A percentile compares a stretch with the other conserved stretches of the same genome.
Evolutionary conservation across 768 basidiomycete genomes (phyloP).

Genomic region (Naematelia encephala): DNA sequence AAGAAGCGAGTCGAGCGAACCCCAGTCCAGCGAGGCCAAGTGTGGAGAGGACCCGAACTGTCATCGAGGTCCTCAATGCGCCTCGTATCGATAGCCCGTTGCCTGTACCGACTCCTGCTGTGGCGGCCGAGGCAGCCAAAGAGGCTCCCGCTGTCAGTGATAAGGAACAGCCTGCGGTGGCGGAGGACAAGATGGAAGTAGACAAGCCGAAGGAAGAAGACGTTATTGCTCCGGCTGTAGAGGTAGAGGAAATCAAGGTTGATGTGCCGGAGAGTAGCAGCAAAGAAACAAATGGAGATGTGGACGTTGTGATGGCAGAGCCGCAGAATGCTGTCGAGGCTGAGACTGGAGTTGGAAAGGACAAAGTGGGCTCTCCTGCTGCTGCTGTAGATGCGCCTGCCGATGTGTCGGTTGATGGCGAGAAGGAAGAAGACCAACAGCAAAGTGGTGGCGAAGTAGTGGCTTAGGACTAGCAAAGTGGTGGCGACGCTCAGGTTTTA

Average conservation of each 20-base stretch:
- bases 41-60: conserved; percentile 13
- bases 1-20: conserved; percentile 2
- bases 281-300: conserved; percentile 12
- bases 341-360: background rate
- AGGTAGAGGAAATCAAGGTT: background rate
- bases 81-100: conserved; percentile 18
- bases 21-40: conserved; percentile 8
- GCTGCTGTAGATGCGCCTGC: too few species aligned
- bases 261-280: background rate
- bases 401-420: too few species aligned
- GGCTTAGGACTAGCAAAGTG: background rate
- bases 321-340: background rate
- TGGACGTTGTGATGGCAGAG: conserved; percentile 20
- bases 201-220: conserved; percentile 1
- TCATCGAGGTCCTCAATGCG: conserved; percentile 42
- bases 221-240: background rate
- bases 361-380: too few species aligned
- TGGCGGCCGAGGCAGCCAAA: background rate
- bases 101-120: background rate
- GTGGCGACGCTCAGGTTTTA: too few species aligned
- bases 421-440: background rate
- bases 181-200: too few species aligned
- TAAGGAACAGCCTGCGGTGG: background rate
- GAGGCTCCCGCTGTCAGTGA: background rate
- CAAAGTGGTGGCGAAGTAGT: background rate